These are phyloP conservation scores for Sugiyamaella novakii DNA, from an alignment of 1,139 yeast species.

Conservation along the genomic window DNA sequence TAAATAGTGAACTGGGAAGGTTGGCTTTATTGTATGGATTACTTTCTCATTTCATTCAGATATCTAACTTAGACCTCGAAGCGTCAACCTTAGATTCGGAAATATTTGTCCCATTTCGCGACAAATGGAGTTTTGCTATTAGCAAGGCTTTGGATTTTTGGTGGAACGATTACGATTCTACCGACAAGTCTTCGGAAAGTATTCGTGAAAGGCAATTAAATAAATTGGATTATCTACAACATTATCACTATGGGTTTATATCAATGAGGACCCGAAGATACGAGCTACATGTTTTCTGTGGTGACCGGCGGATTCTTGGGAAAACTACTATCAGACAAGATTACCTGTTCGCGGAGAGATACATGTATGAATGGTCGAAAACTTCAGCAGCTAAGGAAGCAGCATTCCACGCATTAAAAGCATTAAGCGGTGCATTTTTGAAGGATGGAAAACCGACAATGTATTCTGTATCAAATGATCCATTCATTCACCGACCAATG, in stretches of 20 bases:
- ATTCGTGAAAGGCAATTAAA: conserved; percentile 13
- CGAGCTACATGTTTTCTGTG: conserved; percentile 74
- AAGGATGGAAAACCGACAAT: conserved; percentile 35
- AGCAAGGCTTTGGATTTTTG: conserved; percentile 21
- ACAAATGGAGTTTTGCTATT: conserved; percentile 18
- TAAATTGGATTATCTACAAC: conserved; percentile 27
- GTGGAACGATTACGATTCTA: conserved; percentile 19
- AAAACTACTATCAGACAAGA: conserved; percentile 62
- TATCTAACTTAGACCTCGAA: conserved; percentile 24
- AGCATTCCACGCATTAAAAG: conserved; percentile 29
- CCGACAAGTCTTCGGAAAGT: neutral
- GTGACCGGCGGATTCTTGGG: conserved; percentile 79
- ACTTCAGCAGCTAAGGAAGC: conserved; percentile 39
- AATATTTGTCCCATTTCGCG: conserved; percentile 20
- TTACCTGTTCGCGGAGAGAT: conserved; percentile 51
- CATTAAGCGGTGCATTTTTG: conserved; percentile 18
- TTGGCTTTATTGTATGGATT: conserved; percentile 27
- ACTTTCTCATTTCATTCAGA: conserved; percentile 24
- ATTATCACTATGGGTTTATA: conserved; percentile 66
- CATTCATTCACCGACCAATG: conserved; percentile 55
- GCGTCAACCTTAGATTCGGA: conserved; percentile 22
- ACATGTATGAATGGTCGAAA: conserved; percentile 28
- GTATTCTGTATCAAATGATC: conserved; percentile 52
- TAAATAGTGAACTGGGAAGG: conserved; percentile 24
- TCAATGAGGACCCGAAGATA: conserved; percentile 69